These are phyloP conservation scores for Penicillium digitatum DNA, from an alignment of 2,329 filamentous ascomycete species.

Conservation along the genomic window DNA sequence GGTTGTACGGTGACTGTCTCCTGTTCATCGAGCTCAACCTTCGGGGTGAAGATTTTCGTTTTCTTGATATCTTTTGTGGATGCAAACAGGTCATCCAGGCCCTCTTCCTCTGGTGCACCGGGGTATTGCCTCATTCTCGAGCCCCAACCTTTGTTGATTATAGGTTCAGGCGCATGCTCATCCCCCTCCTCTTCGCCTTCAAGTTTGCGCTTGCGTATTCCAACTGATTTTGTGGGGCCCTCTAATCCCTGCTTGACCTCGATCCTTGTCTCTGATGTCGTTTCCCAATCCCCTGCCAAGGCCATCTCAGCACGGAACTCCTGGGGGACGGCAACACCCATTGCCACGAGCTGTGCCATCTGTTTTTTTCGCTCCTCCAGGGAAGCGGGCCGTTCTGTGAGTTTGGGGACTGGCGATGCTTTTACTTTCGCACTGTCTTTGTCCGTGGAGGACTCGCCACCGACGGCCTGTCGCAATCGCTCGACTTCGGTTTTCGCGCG, in stretches of 20 bases:
- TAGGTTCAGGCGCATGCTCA: conserved; percentile 29
- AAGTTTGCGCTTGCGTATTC: conserved; percentile 45
- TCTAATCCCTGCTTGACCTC: conserved; percentile 43
- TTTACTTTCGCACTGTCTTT: conserved; percentile 28
- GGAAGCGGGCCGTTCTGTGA: conserved; percentile 42
- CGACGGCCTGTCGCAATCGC: conserved; percentile 72
- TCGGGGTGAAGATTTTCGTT: conserved; percentile 20
- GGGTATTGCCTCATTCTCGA: conserved; percentile 42
- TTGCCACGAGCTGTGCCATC: conserved; percentile 77
- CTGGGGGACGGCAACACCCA: conserved; percentile 81
- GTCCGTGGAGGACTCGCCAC: conserved; percentile 39
- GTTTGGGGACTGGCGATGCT: conserved; percentile 34
- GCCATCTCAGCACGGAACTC: conserved; percentile 76
- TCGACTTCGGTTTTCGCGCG: conserved; percentile 80
- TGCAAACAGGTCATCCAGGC: conserved; percentile 44
- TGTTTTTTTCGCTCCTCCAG: conserved; percentile 73
- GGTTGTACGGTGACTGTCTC: conserved; percentile 9
- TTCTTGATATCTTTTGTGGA: conserved; percentile 41
- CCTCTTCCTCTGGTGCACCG: conserved; percentile 36
- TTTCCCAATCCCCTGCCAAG: conserved; percentile 83
- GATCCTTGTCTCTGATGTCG: conserved; percentile 51
- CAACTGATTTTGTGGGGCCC: conserved; percentile 38
- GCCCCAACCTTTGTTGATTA: conserved; percentile 44
- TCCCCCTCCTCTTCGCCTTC: conserved; percentile 43
- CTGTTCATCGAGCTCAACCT: conserved; percentile 14